A percentile compares a stretch with the other conserved stretches of the same genome.
phyloP scores from a whole-genome alignment of 805 yeast species.

The Suhomyces canberraensis region DNA sequence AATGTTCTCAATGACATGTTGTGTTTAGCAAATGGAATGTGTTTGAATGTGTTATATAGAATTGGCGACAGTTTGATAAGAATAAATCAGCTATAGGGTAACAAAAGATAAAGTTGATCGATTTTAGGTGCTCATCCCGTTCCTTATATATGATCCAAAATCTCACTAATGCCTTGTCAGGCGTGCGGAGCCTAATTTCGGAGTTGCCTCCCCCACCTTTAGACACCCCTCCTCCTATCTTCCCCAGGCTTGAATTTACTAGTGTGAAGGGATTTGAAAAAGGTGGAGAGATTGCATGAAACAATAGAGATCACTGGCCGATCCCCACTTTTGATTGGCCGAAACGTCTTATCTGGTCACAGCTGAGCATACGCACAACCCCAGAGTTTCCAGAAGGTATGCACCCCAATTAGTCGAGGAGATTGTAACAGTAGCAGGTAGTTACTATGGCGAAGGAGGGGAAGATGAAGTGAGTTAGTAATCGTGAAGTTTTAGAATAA shows the following conservation, averaged over 20 bases:
- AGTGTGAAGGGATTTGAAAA: neutral
- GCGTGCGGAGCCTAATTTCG: neutral
- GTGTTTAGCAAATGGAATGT: neutral
- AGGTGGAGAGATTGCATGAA: neutral
- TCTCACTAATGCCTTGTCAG: no score
- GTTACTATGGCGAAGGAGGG: no score
- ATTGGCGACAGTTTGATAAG: neutral
- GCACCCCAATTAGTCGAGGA: no score
- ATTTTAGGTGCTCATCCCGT: neutral
- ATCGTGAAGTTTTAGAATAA: no score
- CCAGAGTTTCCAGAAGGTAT: no score
- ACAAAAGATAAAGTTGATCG: neutral
- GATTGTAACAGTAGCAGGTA: no score
- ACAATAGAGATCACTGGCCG: neutral
- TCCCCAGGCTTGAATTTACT: neutral
- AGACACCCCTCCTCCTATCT: neutral
- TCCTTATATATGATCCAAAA: neutral
- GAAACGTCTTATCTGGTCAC: no score
- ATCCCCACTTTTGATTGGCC: neutral
- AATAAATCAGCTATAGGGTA: neutral
- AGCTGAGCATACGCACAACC: no score
- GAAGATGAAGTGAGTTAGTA: no score
- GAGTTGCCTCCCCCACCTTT: neutral
- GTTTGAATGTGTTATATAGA: neutral
- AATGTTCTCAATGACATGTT: constrained; percentile 42